phyloP scores from a whole-genome alignment of 2,329 filamentous ascomycete species.

The Fonsecaea erecta region DNA sequence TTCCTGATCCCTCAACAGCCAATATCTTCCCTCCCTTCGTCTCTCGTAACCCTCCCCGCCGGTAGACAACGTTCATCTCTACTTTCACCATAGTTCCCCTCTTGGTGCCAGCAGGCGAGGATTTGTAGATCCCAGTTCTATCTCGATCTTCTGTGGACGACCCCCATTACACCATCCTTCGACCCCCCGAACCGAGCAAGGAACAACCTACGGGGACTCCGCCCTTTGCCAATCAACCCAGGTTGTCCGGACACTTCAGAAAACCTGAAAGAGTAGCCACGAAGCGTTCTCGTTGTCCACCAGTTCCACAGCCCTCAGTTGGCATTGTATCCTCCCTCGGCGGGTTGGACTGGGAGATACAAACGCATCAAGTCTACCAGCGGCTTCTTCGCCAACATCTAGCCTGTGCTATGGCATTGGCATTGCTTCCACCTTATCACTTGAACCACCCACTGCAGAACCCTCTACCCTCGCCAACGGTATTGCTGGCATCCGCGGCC shows the following conservation, averaged over 20 bases:
- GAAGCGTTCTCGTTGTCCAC: neutral
- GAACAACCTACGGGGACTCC: neutral
- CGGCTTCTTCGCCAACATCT: neutral
- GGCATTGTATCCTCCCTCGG: neutral
- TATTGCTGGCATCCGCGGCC: conserved; percentile 41
- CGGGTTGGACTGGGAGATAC: neutral
- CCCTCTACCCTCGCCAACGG: conserved; percentile 25
- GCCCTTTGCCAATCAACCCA: neutral
- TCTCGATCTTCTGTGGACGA: conserved; percentile 13
- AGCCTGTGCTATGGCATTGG: conserved; percentile 35
- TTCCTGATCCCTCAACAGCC: conserved; percentile 16
- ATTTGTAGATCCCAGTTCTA: conserved; percentile 13
- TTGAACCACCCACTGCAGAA: conserved; percentile 28
- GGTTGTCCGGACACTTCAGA: neutral
- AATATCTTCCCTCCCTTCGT: conserved; percentile 20
- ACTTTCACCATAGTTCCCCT: conserved; percentile 8
- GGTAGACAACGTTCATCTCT: conserved; percentile 18
- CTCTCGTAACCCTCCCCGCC: conserved; percentile 19
- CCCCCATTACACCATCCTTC: neutral
- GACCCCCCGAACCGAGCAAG: neutral
- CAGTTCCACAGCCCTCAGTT: neutral
- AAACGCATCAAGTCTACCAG: neutral
- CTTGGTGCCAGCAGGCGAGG: neutral
- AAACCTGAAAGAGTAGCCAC: neutral
- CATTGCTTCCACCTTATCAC: conserved; percentile 32